These are phyloP conservation scores for Penicillium vulpinum DNA, from an alignment of 2,329 filamentous ascomycete species.

Conservation along the genomic window DNA sequence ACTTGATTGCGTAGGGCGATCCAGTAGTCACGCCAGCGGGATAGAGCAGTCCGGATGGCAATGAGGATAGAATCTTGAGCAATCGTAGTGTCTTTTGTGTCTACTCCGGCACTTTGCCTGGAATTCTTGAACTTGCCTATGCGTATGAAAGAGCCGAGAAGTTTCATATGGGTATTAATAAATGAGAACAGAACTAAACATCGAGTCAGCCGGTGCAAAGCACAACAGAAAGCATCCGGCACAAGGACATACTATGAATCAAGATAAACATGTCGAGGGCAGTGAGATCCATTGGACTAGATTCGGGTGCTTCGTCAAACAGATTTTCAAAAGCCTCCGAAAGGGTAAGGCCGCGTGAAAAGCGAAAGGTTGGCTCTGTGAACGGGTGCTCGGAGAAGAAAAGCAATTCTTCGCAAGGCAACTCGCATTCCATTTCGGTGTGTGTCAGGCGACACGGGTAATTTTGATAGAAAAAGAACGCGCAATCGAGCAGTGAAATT, in stretches of 20 bases:
- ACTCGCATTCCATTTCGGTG: constrained; percentile 45
- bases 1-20: constrained; percentile 32
- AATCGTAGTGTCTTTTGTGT: constrained; percentile 13
- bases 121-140: constrained; percentile 6
- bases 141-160: constrained; percentile 32
- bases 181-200: constrained; percentile 43
- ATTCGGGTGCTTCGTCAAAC: constrained; percentile 33
- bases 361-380: constrained; percentile 40
- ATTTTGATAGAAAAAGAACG: constrained; percentile 49
- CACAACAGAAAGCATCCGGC: background rate
- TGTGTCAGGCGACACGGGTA: constrained; percentile 45
- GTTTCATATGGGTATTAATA: constrained; percentile 44
- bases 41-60: constrained; percentile 37
- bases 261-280: constrained; percentile 45
- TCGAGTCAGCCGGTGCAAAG: background rate
- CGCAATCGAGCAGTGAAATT: constrained; percentile 46
- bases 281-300: constrained; percentile 29
- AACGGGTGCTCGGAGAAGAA: constrained; percentile 47
- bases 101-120: constrained; percentile 2
- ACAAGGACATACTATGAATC: constrained; percentile 41
- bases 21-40: constrained; percentile 44
- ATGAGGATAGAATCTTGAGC: constrained; percentile 33
- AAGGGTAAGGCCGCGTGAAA: constrained; percentile 38
- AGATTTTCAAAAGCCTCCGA: constrained; percentile 43
- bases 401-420: constrained; percentile 44